These are phyloP conservation scores for Plasmodium coatneyi DNA, from an alignment of 169 alveolate genomes.

Conservation along the genomic window DNA sequence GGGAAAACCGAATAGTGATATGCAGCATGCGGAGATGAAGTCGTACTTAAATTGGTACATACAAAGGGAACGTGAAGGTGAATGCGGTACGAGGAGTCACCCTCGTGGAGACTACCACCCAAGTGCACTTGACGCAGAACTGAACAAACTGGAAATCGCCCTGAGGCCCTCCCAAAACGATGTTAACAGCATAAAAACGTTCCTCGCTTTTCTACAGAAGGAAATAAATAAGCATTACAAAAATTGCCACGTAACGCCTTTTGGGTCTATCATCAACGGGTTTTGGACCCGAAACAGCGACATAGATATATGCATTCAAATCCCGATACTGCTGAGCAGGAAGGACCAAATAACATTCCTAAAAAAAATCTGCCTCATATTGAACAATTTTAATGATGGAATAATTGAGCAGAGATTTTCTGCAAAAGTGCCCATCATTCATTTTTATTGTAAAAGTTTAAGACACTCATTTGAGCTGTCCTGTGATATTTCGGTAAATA, in stretches of 20 bases:
- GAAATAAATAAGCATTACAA: slow-evolving; percentile 70
- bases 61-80: neutral
- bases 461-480: slow-evolving; percentile 54
- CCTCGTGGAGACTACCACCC: neutral
- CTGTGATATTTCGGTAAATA: slow-evolving; percentile 86
- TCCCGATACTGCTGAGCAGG: slow-evolving; percentile 81
- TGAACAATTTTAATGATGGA: slow-evolving; percentile 79
- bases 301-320: slow-evolving; percentile 84
- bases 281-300: slow-evolving; percentile 87
- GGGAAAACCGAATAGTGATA: neutral
- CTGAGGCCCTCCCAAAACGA: slow-evolving; percentile 64
- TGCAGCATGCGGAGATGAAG: slow-evolving; percentile 16
- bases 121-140: slow-evolving; percentile 34
- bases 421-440: slow-evolving; percentile 86
- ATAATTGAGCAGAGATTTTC: slow-evolving; percentile 84
- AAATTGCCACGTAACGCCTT: slow-evolving; percentile 74
- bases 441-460: slow-evolving; percentile 76
- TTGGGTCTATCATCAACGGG: slow-evolving; percentile 85
- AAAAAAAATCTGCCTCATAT: slow-evolving; percentile 79
- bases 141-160: slow-evolving; percentile 26
- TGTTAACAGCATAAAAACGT: slow-evolving; percentile 35
- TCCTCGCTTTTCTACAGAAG: slow-evolving; percentile 49
- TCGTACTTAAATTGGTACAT: slow-evolving; percentile 4
- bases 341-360: slow-evolving; percentile 80
- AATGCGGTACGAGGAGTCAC: neutral